Conservation (phyloP, 2,329 filamentous ascomycete genomes). For the Pestalotiopsis sp. region DNA sequence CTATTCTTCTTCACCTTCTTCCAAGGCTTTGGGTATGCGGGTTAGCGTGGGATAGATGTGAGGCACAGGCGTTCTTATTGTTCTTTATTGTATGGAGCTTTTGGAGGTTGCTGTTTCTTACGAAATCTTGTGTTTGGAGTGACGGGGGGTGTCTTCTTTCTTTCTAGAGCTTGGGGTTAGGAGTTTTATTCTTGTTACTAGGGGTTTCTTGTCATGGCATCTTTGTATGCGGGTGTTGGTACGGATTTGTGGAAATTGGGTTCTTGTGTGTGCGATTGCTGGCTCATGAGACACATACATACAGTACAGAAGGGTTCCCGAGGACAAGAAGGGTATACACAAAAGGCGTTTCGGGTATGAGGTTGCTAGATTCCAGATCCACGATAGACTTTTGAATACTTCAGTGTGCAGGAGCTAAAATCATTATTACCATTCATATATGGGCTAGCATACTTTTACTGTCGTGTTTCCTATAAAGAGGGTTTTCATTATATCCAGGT, state of each 20-base stretch:
- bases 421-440: not conserved
- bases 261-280: not conserved
- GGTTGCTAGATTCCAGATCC: not conserved
- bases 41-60: not conserved
- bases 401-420: not conserved
- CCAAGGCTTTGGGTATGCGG: not conserved
- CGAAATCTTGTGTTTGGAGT: no score
- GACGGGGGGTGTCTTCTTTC: no score
- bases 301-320: not conserved
- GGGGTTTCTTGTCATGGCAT: not conserved
- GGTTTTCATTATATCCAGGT: not conserved
- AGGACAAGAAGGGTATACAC: not conserved
- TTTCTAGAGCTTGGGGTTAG: not conserved
- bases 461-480: not conserved
- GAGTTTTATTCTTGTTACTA: not conserved
- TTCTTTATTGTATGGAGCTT: not conserved
- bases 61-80: not conserved
- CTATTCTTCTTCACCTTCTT: not conserved
- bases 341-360: not conserved
- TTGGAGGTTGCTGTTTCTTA: not conserved
- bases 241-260: not conserved
- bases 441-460: not conserved
- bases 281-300: not conserved
- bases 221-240: not conserved
- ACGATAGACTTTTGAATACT: not conserved